Percentiles rank a stretch among this genome's conserved stretches.
These are phyloP conservation scores for Penicillium concentricum DNA, from an alignment of 2,329 filamentous ascomycete genomes.

Conservation along the genomic window DNA sequence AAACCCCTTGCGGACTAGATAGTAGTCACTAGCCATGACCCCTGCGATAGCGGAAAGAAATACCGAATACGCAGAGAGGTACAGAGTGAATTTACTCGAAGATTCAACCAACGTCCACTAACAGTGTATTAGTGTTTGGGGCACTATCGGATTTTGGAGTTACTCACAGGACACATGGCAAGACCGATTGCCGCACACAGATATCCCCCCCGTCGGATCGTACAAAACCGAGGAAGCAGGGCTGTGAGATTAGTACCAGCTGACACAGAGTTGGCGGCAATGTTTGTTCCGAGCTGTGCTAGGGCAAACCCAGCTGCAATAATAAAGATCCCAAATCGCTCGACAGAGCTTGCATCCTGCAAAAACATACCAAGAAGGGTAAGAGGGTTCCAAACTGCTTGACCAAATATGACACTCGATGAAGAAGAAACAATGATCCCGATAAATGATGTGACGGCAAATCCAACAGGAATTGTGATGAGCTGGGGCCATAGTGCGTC, in stretches of 20 bases:
- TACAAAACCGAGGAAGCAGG: constrained; percentile 71
- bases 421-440: constrained; percentile 15
- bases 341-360: constrained; percentile 8
- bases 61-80: constrained; percentile 82
- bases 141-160: too few species aligned
- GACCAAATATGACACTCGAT: constrained; percentile 9
- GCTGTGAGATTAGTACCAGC: constrained; percentile 78
- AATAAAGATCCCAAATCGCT: constrained; percentile 63
- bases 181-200: constrained; percentile 74
- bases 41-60: constrained; percentile 85
- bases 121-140: neutral
- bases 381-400: constrained; percentile 13
- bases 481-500: constrained; percentile 12
- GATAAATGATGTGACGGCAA: constrained; percentile 14
- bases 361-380: constrained; percentile 10
- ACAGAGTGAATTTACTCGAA: constrained; percentile 80
- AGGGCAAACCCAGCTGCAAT: constrained; percentile 67
- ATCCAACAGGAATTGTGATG: constrained; percentile 12
- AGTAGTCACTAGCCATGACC: constrained; percentile 82
- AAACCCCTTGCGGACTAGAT: constrained; percentile 75
- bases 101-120: constrained; percentile 65
- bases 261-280: constrained; percentile 77
- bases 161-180: constrained; percentile 69
- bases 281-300: constrained; percentile 79
- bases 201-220: constrained; percentile 80